phyloP scores from a whole-genome alignment of 2,329 filamentous ascomycete species.

The Cladosporium cucumerinum region DNA sequence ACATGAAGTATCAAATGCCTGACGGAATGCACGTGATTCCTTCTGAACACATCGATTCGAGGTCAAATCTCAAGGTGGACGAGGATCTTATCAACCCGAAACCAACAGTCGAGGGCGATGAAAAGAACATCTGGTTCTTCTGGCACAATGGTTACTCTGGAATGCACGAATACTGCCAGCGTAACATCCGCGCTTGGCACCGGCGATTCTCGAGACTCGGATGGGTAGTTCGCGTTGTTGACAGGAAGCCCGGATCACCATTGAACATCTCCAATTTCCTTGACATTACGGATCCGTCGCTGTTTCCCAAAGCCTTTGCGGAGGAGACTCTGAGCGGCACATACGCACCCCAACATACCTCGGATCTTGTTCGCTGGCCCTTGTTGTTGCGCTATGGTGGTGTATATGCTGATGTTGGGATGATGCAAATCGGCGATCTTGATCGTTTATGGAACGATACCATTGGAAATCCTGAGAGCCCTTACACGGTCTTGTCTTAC shows the following conservation, averaged over 20 bases:
- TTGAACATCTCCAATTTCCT: not conserved
- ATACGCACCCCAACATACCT: not conserved
- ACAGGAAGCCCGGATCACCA: slow-evolving; percentile 41
- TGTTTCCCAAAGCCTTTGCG: not conserved
- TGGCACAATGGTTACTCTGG: slow-evolving; percentile 52
- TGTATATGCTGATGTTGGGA: slow-evolving; percentile 56
- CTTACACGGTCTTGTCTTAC: not conserved
- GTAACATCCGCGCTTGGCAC: slow-evolving; percentile 54
- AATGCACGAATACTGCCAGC: slow-evolving; percentile 52
- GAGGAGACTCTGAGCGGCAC: not conserved
- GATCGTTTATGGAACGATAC: slow-evolving; percentile 50
- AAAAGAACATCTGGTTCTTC: slow-evolving; percentile 53
- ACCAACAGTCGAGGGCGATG: not conserved
- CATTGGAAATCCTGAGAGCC: not conserved
- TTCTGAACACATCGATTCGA: not conserved
- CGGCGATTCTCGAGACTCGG: slow-evolving; percentile 51
- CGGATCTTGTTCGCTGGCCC: slow-evolving; percentile 56
- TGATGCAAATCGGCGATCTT: slow-evolving; percentile 57
- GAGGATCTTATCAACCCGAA: not conserved
- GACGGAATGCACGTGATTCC: not conserved
- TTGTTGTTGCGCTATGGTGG: slow-evolving; percentile 57
- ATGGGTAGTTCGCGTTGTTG: slow-evolving; percentile 54
- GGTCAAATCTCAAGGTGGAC: not conserved
- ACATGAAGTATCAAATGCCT: not conserved
- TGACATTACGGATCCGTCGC: not conserved